Evolutionary conservation across 1,139 yeast genomes (phyloP), one percentile per base, ranked within the genome.

Genomic region (Pichia sp.): DNA sequence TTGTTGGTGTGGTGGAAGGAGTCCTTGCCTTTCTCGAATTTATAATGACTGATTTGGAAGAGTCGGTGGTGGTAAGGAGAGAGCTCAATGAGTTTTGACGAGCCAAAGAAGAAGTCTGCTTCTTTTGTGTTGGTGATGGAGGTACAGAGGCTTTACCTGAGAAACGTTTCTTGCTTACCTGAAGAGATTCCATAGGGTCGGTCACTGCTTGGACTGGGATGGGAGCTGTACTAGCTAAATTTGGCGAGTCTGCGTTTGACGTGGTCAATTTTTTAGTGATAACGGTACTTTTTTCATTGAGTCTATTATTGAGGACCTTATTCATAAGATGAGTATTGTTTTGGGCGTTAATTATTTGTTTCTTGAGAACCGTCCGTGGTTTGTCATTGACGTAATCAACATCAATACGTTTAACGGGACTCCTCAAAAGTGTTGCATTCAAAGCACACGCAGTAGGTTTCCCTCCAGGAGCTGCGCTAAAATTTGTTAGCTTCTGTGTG

Each of bases 241-340:
- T 18, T 45, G 49, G 8, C 31, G 43, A 47, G 40, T 55, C 57
- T 3, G 50, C 41, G 21, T 2, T 31, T 31, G 36, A n/a, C 16
- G 10, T 31, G 16, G 36, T 31, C 13, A 31, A 31, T 31, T 54
- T 57, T n/a, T 58, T 60, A 23, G 57, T 62, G 3, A 65, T 53
- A 23, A 59, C 62, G 25, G 55, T 55, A 44, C 59, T 63, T 40
- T 65, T 64, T 46, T 60, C 65, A 12, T 60, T 59, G 13, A 66
- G 54, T 46, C 67, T 56, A 47, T 65, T 64, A 4, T 61, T 58
- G 2, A 66, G 52, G 3, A 66, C 67, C 51, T 66, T 66, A 52
- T 62, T 64, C 67, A 66, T 63, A 43, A 65, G 53, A 18, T 62
- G 62, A 5, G 62, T 66, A 51, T 62, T 67, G 26, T 54, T 59